Conservation (phyloP, 75 land plant genomes). For the Picea glauca region DNA sequence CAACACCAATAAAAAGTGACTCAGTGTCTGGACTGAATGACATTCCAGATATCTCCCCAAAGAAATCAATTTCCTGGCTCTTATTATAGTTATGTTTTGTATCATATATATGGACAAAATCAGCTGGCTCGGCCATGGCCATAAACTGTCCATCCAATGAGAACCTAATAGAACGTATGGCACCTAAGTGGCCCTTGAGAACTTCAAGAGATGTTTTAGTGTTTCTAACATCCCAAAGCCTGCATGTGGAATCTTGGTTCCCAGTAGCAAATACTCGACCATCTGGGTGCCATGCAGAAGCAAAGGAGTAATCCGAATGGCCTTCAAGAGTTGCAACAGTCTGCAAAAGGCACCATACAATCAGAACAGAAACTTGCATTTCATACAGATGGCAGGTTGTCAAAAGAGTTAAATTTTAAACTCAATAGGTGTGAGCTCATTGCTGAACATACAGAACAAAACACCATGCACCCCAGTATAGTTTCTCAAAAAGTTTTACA, state of each 20-base stretch:
- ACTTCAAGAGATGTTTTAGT: constrained; percentile 61
- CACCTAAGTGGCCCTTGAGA: constrained; percentile 81
- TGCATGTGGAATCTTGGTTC: constrained; percentile 92
- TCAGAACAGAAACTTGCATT: no score
- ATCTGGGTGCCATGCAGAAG: constrained; percentile 97
- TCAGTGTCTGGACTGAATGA: constrained; percentile 92
- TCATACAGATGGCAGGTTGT: no score
- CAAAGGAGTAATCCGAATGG: constrained; percentile 88
- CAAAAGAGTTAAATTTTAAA: neutral
- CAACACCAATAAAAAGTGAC: constrained; percentile 74
- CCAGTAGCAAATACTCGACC: constrained; percentile 86
- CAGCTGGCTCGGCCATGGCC: constrained; percentile 96
- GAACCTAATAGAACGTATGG: constrained; percentile 83
- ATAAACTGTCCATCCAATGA: constrained; percentile 82
- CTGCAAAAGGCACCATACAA: constrained; percentile 20
- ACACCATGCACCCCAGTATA: no score
- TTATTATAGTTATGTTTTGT: constrained; percentile 50
- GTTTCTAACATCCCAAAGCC: constrained; percentile 82
- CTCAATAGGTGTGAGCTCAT: neutral
- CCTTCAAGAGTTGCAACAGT: constrained; percentile 49
- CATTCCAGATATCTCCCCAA: constrained; percentile 91
- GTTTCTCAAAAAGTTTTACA: neutral
- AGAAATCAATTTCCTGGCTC: constrained; percentile 84
- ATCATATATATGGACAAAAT: constrained; percentile 90
- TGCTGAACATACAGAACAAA: no score